phyloP scores from a whole-genome alignment of 305 asterid genomes.

The Solanum hybrid region DNA sequence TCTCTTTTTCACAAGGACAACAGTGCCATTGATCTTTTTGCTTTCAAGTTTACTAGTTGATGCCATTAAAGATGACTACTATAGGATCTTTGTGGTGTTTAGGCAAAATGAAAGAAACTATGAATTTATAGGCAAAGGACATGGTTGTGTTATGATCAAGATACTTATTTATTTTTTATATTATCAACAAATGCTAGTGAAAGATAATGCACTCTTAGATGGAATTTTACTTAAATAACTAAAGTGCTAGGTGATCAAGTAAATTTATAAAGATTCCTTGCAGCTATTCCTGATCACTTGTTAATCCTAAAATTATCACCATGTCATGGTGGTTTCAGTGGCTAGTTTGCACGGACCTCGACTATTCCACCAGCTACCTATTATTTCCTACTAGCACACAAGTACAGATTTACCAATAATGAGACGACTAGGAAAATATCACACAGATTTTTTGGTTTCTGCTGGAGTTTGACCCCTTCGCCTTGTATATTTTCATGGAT shows the following conservation, averaged over 20 bases:
- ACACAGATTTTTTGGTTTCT: not conserved
- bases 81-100: not conserved
- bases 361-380: not conserved
- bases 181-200: not conserved
- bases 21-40: slow-evolving; percentile 22
- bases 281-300: not conserved
- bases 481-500: not conserved
- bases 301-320: not conserved
- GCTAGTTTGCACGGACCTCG: not conserved
- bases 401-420: not conserved
- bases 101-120: not conserved
- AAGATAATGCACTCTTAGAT: not conserved
- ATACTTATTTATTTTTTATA: not conserved
- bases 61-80: not conserved
- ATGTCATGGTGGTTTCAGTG: not conserved
- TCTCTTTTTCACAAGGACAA: slow-evolving; percentile 54
- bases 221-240: not conserved
- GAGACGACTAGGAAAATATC: not conserved
- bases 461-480: not conserved
- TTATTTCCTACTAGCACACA: not conserved
- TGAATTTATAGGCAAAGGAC: not conserved
- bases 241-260: not conserved
- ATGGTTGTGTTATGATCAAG: not conserved
- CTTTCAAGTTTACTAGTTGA: not conserved
- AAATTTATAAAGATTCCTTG: not conserved